Base-by-base conservation (phyloP, 2,329 filamentous ascomycete genomes). In the Arachnomyces sp. region DNA sequence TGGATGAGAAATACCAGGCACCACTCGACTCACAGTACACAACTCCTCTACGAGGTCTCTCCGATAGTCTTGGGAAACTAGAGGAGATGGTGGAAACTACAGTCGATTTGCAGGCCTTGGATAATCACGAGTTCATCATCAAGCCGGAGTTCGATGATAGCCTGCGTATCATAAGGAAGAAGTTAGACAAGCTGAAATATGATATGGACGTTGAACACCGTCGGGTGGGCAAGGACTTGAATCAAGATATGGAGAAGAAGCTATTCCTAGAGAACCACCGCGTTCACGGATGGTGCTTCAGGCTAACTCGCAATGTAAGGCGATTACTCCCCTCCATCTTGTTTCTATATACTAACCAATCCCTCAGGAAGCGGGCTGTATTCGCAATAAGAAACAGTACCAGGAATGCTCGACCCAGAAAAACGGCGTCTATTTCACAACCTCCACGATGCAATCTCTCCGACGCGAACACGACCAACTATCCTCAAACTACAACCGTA, bases 81-180 rank as follows among this genome's bases (percentile, higher is more conserved):
- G 86, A 90, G 56, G 92, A 98, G 59, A 95, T 98, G 87, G 92
- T 98, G 0, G 92, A 98, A 68, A 95, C 92, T 2, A 98, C 93
- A 0, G 89, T 98, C 11, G 92, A 98, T 56, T 77, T 98, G 0
- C 86, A 95, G 43, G 92, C 92, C 2, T 77, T 98, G 8, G 90
- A 98, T 55, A 88, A 92, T 50, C 92, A 98, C 57, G 92, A 98
- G 59, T 98, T 93, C 66, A 90, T 95, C 54, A 98, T 98, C 74
- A 98, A 96, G 65, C 86, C 93, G 1, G 92, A 98, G 57, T 98
- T 95, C 49, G 92, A 98, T 55, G 88, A 95, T 43, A 77, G 81
- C 40, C 71, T 98, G 29, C 80, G 84, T 13, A 79, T 86, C n/a
- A 93, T 98, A 51, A 80, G 86, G 38, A 89, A 86, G 66, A 92